These are phyloP conservation scores for Suillus americanus DNA, from an alignment of 768 basidiomycete genomes.

Conservation along the genomic window DNA sequence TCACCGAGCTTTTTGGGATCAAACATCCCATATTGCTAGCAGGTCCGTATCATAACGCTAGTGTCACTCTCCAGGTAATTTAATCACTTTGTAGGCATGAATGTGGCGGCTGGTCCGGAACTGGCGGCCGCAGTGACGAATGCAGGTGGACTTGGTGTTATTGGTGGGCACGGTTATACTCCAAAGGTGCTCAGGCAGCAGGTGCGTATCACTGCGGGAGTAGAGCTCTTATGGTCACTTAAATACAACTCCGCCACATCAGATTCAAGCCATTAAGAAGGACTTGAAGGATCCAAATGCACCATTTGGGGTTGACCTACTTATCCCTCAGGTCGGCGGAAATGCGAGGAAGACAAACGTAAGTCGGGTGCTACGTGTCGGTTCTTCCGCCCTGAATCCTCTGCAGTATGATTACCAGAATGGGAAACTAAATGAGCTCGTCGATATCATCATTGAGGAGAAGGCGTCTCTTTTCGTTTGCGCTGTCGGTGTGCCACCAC, in stretches of 20 bases:
- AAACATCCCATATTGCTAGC: conserved; percentile 87
- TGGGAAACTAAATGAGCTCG: conserved; percentile 78
- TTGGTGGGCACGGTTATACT: conserved; percentile 87
- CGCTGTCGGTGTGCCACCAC: conserved; percentile 86
- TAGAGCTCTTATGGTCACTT: conserved; percentile 14
- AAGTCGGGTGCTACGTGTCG: conserved; percentile 18
- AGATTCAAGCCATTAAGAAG: conserved; percentile 76
- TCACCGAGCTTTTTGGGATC: conserved; percentile 87
- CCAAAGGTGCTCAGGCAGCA: conserved; percentile 78
- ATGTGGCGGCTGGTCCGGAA: conserved; percentile 72
- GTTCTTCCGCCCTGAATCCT: conserved; percentile 1
- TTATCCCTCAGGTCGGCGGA: conserved; percentile 85
- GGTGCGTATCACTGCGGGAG: conserved; percentile 40
- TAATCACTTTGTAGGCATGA: conserved; percentile 45
- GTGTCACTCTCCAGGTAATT: conserved; percentile 33
- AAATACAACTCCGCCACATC: conserved; percentile 2
- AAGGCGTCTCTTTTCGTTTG: conserved; percentile 87
- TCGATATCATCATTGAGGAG: conserved; percentile 92
- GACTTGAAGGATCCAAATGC: conserved; percentile 70
- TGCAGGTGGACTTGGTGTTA: conserved; percentile 90
- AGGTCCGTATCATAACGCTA: conserved; percentile 38
- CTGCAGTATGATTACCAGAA: conserved; percentile 84
- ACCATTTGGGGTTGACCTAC: conserved; percentile 90
- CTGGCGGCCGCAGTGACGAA: conserved; percentile 93
- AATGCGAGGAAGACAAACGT: conserved; percentile 91